Evolutionary conservation across 73 alveolate species (phyloP).

Genomic region (Diophrys sp.): DNA sequence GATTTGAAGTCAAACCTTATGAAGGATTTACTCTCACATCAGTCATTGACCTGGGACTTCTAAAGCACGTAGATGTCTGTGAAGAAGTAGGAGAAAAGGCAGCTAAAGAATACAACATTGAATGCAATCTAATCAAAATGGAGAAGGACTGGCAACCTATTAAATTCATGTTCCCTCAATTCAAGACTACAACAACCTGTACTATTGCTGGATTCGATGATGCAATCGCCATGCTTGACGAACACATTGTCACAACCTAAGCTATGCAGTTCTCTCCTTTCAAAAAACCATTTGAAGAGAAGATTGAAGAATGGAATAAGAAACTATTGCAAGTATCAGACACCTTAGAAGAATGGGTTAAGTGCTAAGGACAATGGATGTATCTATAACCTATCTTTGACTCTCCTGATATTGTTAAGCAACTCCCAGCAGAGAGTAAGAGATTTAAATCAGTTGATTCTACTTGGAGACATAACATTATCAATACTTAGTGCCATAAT

Average conservation of each 20-base stretch:
- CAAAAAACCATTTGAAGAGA: conserved; percentile 99
- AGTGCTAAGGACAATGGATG: conserved; percentile 99
- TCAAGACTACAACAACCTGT: conserved; percentile 68
- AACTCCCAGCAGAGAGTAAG: conserved; percentile 99
- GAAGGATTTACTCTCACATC: conserved; percentile 95
- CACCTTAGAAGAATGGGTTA: conserved; percentile 99
- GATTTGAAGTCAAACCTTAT: conserved; percentile 95
- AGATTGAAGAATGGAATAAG: conserved; percentile 98
- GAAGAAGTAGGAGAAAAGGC: conserved; percentile 99
- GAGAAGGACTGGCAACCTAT: conserved; percentile 77
- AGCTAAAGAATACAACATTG: conserved; percentile 85
- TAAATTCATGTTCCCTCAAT: conserved; percentile 71
- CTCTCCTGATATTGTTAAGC: conserved; percentile 99
- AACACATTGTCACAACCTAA: conserved; percentile 97
- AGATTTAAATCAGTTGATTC: conserved; percentile 98
- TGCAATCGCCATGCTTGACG: conserved; percentile 89
- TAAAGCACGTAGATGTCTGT: conserved; percentile 89
- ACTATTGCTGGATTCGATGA: conserved; percentile 88
- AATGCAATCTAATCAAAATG: conserved; percentile 75
- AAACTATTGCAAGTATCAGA: conserved; percentile 95
- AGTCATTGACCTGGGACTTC: conserved; percentile 93
- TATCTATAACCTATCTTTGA: conserved; percentile 99
- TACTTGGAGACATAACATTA: conserved; percentile 99
- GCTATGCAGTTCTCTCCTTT: conserved; percentile 98
- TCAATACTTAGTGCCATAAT: conserved; percentile 58